Base-by-base conservation (phyloP, 2,329 filamentous ascomycete genomes). In the Penicillium aurantiogriseum region DNA sequence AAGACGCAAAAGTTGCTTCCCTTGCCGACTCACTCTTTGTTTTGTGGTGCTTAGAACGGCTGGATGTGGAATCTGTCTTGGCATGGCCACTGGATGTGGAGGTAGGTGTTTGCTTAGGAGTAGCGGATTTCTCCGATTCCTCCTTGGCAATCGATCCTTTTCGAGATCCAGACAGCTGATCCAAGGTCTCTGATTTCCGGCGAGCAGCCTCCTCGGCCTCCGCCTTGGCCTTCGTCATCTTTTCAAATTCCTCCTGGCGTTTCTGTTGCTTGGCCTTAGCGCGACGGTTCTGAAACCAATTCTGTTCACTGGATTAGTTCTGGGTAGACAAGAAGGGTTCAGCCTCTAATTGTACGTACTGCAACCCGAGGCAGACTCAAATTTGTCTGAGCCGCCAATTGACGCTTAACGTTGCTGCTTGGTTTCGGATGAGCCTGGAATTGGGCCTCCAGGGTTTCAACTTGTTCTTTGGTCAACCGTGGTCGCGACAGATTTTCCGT, bases 231-330 rank as follows among this genome's bases (percentile, higher is more conserved):
- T 75, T 74, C 58, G 78, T 77, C 70, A 76, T 75, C 56, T 72
- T 74, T 64, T 80, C 77, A 54, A 76, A 80, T 65, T 80, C 79
- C 64, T 78, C 77, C 62, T 80, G 78, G 55, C 77, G 72, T 61
- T 75, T 80, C 64, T 81, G 78, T 62, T 81, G 79, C 64, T 81
- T 81, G 49, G 79, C 79, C 63, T 81, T 81, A 55, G 79, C 79
- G 46, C 79, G 76, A 58, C 79, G 75, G 62, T 81, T 81, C 62
- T 81, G 79, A 64, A 81, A 81, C 79, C 79, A 81, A 60, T 81
- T 81, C 79, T 81, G 58, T 42, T 60, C 45, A 66, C 47, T 35
- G 43, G 7, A n/a, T 46, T 56, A 59, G 42, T 50, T 38, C 35
- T 25, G 50, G 29, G 29, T 17, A 9, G 21, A 38, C 5, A 39